Evolutionary conservation across 1,284 basidiomycete genomes (phyloP).

Genomic region (Megacollybia platyphylla): DNA sequence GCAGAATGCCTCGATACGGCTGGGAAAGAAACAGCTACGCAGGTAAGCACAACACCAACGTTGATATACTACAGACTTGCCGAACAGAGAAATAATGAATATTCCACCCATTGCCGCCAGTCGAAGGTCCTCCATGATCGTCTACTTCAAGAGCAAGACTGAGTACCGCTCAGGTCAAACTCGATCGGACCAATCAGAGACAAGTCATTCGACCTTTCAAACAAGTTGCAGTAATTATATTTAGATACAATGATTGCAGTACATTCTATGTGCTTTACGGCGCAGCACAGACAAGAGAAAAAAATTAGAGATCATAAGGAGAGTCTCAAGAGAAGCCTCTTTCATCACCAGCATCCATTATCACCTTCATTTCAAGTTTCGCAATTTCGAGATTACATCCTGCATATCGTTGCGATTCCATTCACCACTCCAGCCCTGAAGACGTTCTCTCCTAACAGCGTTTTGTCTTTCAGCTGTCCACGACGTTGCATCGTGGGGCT

Average conservation of each 20-base stretch:
- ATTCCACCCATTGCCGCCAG: constrained; percentile 4
- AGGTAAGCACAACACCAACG: neutral
- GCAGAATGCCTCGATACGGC: constrained; percentile 40
- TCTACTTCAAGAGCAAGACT: neutral
- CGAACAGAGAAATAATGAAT: constrained; percentile 7
- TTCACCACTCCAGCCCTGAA: constrained; percentile 5
- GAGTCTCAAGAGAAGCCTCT: neutral
- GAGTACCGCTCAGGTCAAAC: neutral
- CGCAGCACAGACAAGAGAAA: neutral
- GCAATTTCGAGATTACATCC: constrained; percentile 1
- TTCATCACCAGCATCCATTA: neutral
- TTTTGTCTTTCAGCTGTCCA: neutral
- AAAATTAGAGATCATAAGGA: neutral
- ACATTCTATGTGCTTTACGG: neutral
- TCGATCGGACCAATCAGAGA: neutral
- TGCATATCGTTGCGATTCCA: neutral
- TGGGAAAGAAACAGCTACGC: constrained; percentile 56
- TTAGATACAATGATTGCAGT: neutral
- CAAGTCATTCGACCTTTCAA: neutral
- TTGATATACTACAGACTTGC: constrained; percentile 7
- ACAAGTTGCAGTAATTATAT: neutral
- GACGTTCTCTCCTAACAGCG: neutral
- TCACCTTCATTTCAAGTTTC: neutral
- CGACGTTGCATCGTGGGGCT: neutral
- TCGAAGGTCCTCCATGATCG: neutral